Conservation (phyloP, 2,329 filamentous ascomycete species). For the Aspergillus costaricaensis region DNA sequence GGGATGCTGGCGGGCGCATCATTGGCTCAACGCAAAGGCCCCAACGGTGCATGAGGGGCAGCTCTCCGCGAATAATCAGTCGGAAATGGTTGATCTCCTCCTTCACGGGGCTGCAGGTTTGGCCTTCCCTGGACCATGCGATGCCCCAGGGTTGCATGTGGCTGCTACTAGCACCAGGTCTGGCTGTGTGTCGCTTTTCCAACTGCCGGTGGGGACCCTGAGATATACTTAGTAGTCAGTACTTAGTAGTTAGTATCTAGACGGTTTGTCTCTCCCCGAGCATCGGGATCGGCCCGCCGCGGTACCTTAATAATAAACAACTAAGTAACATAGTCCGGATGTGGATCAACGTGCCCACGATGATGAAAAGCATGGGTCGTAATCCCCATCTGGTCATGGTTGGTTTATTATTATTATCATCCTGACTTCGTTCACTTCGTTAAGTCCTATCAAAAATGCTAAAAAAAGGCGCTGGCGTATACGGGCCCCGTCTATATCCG, state of each 20-base stretch:
- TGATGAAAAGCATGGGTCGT: too few species aligned
- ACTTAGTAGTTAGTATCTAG: too few species aligned
- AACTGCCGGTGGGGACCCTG: too few species aligned
- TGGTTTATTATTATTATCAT: not conserved
- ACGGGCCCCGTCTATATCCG: not conserved
- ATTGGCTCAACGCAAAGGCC: constrained; percentile 18
- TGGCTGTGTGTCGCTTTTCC: not conserved
- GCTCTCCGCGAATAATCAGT: constrained; percentile 11
- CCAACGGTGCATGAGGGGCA: constrained; percentile 12
- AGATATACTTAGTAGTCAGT: too few species aligned
- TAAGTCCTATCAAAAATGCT: not conserved
- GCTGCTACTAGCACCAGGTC: not conserved
- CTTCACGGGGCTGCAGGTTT: not conserved
- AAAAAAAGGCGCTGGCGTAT: not conserved
- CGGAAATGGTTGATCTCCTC: not conserved
- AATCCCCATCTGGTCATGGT: too few species aligned
- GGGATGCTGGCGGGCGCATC: constrained; percentile 13
- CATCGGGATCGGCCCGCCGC: constrained; percentile 1
- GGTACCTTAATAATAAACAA: not conserved
- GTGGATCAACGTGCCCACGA: too few species aligned
- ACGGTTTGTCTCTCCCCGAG: not conserved
- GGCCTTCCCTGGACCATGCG: not conserved
- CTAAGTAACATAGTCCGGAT: too few species aligned
- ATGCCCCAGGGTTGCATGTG: not conserved
- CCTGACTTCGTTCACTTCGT: not conserved